A percentile compares a stretch with the other conserved stretches of the same genome.
Evolutionary conservation across 306 rosid species (phyloP).

Genomic region (Vachellia pachyceras): DNA sequence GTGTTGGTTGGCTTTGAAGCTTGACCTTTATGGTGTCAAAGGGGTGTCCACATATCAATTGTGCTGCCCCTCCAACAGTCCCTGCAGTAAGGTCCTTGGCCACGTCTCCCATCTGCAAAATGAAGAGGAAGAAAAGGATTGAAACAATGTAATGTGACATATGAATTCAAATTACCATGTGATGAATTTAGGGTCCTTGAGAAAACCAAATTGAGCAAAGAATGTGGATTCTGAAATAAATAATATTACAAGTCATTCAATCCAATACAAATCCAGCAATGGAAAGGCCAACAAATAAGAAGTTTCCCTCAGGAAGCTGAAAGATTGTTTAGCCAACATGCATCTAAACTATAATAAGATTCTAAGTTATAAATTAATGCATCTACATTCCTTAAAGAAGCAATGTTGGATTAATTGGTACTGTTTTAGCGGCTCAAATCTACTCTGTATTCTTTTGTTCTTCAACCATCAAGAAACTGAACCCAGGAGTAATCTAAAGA

Average conservation of each 20-base stretch:
- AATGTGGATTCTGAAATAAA: background rate
- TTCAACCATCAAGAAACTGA: background rate
- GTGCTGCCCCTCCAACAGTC: constrained; percentile 95
- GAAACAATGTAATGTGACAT: background rate
- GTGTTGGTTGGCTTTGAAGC: constrained; percentile 96
- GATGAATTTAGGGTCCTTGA: background rate
- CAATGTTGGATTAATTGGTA: background rate
- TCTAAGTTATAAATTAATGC: background rate
- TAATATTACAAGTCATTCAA: background rate
- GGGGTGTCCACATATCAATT: constrained; percentile 88
- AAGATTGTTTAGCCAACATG: background rate
- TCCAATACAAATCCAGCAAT: background rate
- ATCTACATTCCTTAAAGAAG: background rate
- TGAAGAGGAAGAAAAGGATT: constrained; percentile 1
- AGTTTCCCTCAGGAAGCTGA: background rate
- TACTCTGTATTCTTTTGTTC: constrained; percentile 7
- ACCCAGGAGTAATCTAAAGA: background rate
- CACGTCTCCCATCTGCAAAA: constrained; percentile 84
- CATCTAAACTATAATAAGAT: background rate
- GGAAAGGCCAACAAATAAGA: background rate
- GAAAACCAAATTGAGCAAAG: background rate
- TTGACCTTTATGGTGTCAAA: constrained; percentile 98
- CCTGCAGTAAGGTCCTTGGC: constrained; percentile 93
- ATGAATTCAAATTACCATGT: constrained; percentile 4
- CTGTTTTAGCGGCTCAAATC: background rate